Percentiles rank a stretch among this genome's conserved stretches.
These are phyloP conservation scores for Besnoitia besnoiti DNA, from an alignment of 169 alveolate genomes.

Conservation along the genomic window DNA sequence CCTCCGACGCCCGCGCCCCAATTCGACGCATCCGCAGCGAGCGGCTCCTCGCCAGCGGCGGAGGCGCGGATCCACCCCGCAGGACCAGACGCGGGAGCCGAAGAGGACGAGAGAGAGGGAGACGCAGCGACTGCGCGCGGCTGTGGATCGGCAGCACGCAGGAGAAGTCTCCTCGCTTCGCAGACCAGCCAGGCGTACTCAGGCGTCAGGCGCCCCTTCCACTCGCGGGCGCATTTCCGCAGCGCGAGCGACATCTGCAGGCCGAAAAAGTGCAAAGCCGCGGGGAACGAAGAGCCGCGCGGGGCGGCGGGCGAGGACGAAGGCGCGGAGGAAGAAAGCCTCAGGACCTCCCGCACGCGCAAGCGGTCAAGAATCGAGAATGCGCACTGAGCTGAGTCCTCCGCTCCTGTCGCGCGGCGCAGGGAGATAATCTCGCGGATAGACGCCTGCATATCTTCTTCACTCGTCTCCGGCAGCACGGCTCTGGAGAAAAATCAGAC, in stretches of 20 bases:
- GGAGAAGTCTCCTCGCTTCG: neutral
- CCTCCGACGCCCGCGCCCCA: neutral
- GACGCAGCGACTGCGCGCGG: too few species aligned
- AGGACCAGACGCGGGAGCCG: neutral
- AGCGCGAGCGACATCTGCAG: neutral
- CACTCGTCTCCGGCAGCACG: neutral
- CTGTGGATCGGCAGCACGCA: too few species aligned
- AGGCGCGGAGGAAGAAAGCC: neutral
- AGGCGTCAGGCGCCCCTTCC: neutral
- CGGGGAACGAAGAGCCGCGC: neutral
- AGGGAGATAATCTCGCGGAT: neutral
- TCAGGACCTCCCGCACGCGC: neutral
- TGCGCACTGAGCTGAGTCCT: neutral
- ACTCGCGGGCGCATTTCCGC: neutral
- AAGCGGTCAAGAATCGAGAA: neutral
- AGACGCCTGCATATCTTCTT: neutral
- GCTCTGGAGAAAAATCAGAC: neutral
- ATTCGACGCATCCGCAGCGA: too few species aligned
- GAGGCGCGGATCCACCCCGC: too few species aligned
- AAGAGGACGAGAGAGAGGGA: neutral
- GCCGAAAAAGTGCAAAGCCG: neutral
- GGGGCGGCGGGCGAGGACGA: neutral
- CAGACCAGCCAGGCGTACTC: constrained; percentile 10
- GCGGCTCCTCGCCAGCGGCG: neutral
- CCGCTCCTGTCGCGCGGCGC: neutral